Base-by-base conservation (phyloP, 2,329 filamentous ascomycete genomes). In the Parastagonospora avenae region DNA sequence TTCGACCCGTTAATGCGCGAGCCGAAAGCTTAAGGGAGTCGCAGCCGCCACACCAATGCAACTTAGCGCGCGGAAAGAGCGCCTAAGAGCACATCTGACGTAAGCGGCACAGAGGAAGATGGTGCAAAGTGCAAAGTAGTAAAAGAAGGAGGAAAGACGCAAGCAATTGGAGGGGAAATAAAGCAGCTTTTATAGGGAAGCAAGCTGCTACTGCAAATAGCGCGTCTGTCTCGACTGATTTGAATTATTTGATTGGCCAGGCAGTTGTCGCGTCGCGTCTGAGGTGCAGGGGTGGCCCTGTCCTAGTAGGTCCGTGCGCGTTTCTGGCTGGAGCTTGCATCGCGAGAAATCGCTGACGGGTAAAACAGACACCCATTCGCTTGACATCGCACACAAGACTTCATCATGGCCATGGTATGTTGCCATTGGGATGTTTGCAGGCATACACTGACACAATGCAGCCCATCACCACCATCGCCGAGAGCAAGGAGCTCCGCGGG, bases 401-500 rank as follows among this genome's bases (percentile, higher is more conserved):
- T 55, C 59, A 50, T 43, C 55, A 73, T 73, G 68, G 67, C 70
- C 48, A 57, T 68, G 37, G 70, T 72, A 65, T 41, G 70, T 66
- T 9, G 12, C 12, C 19, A 10, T 8, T 12, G 4, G 2, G 10
- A 4, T 16, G 28, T 8, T 19, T 7, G 15, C 15, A 2, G 4
- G 24, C 30, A 29, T 8, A 3, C 42, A 48, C 64, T 68, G 36
- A 70, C 58, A 39, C 4, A 2, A 19, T 48, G 19, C 30, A 73
- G 70, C 70, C 70, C 51, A 90, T 91, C 66, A 86, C 86, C 53
- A 97, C 94, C 67, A 87, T 97, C 75, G 90, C 92, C 72, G 93
- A 97, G 82, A 90, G 86, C 76, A 96, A 94, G 79, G 93, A 97
- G 84, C 88, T 97, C 73, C 89, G 92, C 66, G 92, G 92, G 60